These are phyloP conservation scores for Chenopodium berlandieri DNA, from an alignment of 148 eudicot species.

Conservation along the genomic window DNA sequence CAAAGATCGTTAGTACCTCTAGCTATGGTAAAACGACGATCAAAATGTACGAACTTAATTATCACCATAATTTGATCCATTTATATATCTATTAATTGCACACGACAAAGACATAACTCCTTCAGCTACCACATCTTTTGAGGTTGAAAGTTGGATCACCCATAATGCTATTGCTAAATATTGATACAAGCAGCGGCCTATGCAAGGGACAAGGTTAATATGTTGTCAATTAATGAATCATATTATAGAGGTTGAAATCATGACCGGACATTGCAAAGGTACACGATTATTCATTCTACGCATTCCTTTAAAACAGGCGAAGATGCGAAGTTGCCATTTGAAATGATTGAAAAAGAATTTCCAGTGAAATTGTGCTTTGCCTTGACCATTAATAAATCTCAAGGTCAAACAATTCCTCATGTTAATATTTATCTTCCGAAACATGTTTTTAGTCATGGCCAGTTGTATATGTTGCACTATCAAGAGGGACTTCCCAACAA, in stretches of 20 bases:
- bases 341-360: background rate
- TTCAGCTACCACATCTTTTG: background rate
- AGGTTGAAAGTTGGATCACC: background rate
- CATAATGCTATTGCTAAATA: background rate
- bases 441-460: too few relatives aligned
- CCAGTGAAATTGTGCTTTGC: background rate
- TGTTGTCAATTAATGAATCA: background rate
- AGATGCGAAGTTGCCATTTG: background rate
- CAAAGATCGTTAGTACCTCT: too few relatives aligned
- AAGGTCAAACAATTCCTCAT: background rate
- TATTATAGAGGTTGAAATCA: background rate
- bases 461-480: too few relatives aligned
- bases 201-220: background rate
- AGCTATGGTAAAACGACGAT: too few relatives aligned
- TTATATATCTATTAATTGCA: too few relatives aligned
- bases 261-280: slow-evolving; percentile 2
- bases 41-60: too few relatives aligned
- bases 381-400: background rate
- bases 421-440: background rate
- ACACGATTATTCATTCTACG: background rate
- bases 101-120: too few relatives aligned
- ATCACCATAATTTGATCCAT: too few relatives aligned
- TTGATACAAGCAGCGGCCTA: background rate
- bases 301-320: too few relatives aligned
- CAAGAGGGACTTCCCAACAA: too few relatives aligned